Base-by-base conservation (phyloP, 139 green algal species). In the Klebsormidium nitens region DNA sequence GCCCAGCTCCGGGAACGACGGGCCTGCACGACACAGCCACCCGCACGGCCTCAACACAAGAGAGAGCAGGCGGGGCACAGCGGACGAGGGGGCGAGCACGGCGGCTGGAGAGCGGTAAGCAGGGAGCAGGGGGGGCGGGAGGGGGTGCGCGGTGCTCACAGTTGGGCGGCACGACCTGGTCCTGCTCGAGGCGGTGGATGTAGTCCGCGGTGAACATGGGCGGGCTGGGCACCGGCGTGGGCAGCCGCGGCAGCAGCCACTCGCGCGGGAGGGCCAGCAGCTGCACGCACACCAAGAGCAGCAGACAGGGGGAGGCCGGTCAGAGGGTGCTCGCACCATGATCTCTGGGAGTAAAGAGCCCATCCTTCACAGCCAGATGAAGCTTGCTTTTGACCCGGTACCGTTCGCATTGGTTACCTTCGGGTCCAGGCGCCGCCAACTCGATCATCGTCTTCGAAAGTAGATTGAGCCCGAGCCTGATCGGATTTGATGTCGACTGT, bases 191-290 rank as follows among this genome's bases (percentile, higher is more conserved):
- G 32, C 65, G 63, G 14, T 79, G 23, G 32, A 79, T 76, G 71
- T 72, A 79, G 38, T 79, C 71, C 6, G 47, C 47, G 0, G 64
- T 75, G 39, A 74, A 75, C 64, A 79, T 69, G 19, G 64, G 69
- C 19, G 71, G 71, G 29, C 19, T 36, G 26, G 64, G 64, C 26
- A 79, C 67, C 11, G 71, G 71, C 2, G 72, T 59, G 3, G 71
- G 71, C 37, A 79, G 19, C 19, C 71, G 31, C 36, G 4, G 17
- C 0, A 76, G 64, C 1, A 75, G 64, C 0, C 69, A 60, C 48
- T 79, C 71, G 3, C 71, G 71, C 28, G 71, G 71, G 5, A 35
- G 37, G 32, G 71, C 55, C 1, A 79, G 47, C 32, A 58, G 11
- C 70, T 75, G 61, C 0, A 74, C n/a, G 73, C 32, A 39, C 56